These are phyloP conservation scores for Marchantia polymorpha DNA, from an alignment of 225 moss, liverwort and hornwort species.

Conservation along the genomic window DNA sequence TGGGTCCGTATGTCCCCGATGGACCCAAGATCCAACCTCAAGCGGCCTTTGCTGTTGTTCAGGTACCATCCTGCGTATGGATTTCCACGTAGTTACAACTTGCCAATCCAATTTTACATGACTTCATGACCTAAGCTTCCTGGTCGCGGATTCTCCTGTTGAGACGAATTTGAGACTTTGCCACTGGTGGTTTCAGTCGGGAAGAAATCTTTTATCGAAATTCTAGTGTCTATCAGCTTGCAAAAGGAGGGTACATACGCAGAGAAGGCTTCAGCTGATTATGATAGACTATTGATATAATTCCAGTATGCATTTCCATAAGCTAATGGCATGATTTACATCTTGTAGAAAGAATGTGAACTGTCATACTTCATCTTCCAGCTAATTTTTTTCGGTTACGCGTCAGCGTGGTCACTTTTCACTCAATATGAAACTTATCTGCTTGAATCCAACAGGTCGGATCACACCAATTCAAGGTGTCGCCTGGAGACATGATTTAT, in stretches of 20 bases:
- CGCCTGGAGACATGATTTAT: constrained; percentile 75
- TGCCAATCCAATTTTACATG: not conserved
- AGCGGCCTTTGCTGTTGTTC: constrained; percentile 50
- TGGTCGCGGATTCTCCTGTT: too few relatives aligned
- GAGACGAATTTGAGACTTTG: not conserved
- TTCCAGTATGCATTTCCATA: too few relatives aligned
- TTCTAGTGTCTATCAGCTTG: too few relatives aligned
- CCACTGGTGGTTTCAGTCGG: too few relatives aligned
- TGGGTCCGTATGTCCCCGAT: constrained; percentile 38
- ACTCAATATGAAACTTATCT: not conserved
- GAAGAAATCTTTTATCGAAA: too few relatives aligned
- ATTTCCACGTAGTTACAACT: not conserved
- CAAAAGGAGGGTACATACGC: too few relatives aligned
- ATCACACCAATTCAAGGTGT: constrained; percentile 83
- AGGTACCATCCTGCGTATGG: constrained; percentile 26
- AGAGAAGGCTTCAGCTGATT: too few relatives aligned
- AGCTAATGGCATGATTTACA: not conserved
- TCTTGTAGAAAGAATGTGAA: too few relatives aligned
- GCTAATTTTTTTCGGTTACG: too few relatives aligned
- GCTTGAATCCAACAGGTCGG: constrained; percentile 48
- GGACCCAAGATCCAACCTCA: constrained; percentile 35
- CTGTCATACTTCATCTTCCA: too few relatives aligned
- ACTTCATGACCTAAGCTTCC: not conserved
- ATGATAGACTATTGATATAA: too few relatives aligned
- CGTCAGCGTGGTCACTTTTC: not conserved